Conservation (phyloP, 192 early-diverging fungal genomes). For the Coemansia furcata region DNA sequence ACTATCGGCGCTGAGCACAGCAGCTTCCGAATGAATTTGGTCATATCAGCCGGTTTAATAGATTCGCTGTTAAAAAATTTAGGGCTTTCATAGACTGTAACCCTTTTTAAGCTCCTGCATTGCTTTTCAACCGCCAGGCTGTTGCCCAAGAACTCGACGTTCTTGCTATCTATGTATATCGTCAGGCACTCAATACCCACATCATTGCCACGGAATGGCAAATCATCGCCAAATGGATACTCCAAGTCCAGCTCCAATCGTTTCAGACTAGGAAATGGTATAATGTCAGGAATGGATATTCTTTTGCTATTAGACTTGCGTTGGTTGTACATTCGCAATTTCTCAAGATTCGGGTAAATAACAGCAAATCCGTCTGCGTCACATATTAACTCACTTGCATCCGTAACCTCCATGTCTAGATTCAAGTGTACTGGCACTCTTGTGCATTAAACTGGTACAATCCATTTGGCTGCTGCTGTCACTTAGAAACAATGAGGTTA, state of each 20-base stretch:
- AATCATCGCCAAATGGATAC: constrained; percentile 6
- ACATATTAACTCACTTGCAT: neutral
- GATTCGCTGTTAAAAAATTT: neutral
- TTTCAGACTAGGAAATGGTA: neutral
- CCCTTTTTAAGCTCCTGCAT: neutral
- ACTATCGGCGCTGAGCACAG: neutral
- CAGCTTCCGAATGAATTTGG: neutral
- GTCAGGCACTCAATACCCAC: neutral
- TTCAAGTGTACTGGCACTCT: neutral
- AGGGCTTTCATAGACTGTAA: neutral
- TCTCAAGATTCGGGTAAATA: constrained; percentile 1
- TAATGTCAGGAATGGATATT: neutral
- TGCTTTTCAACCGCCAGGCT: neutral
- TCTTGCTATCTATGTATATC: neutral
- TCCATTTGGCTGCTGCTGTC: neutral
- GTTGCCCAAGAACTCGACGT: neutral
- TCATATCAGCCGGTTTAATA: neutral
- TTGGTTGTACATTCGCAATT: neutral
- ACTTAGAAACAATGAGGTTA: neutral
- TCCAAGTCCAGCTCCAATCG: neutral
- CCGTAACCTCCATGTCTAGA: neutral
- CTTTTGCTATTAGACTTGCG: neutral
- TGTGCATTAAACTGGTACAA: neutral
- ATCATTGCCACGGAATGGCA: constrained; percentile 4
- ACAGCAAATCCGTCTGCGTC: neutral